Conservation (phyloP, 345 rosid species). For the Angophora floribunda region DNA sequence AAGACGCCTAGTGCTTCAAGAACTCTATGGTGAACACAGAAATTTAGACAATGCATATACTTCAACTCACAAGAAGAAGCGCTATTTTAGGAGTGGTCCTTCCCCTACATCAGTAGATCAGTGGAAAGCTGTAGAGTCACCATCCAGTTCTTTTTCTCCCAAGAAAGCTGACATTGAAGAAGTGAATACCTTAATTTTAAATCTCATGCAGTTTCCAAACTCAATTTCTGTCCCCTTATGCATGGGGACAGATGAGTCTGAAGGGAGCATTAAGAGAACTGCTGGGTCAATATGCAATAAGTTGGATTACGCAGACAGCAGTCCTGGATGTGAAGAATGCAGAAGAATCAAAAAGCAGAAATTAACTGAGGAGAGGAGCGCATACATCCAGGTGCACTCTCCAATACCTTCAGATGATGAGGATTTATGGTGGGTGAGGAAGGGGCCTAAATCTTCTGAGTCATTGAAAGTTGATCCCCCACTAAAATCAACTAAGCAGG, state of each 20-base stretch:
- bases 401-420: conserved; percentile 77
- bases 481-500: conserved; percentile 61
- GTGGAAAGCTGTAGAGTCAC: conserved; percentile 22
- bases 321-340: conserved; percentile 94
- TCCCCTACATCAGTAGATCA: conserved; percentile 26
- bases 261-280: conserved; percentile 58
- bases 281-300: conserved; percentile 34
- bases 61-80: conserved; percentile 30
- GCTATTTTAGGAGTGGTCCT: conserved; percentile 9
- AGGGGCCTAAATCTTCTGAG: conserved; percentile 52
- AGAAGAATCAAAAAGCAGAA: conserved; percentile 58
- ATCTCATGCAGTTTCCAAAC: conserved; percentile 59
- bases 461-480: conserved; percentile 57
- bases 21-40: conserved; percentile 25
- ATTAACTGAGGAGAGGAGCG: conserved; percentile 58
- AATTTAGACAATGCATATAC: conserved; percentile 4
- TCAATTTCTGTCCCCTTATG: conserved; percentile 29
- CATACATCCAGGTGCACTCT: conserved; percentile 48
- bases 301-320: conserved; percentile 38
- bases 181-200: conserved; percentile 60
- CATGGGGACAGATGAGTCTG: conserved; percentile 48
- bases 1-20: conserved; percentile 65
- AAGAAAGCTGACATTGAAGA: conserved; percentile 40
- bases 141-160: conserved; percentile 15
- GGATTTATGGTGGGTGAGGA: conserved; percentile 91